phyloP scores from a whole-genome alignment of 805 yeast genomes.

The Nakazawaea siamensis region DNA sequence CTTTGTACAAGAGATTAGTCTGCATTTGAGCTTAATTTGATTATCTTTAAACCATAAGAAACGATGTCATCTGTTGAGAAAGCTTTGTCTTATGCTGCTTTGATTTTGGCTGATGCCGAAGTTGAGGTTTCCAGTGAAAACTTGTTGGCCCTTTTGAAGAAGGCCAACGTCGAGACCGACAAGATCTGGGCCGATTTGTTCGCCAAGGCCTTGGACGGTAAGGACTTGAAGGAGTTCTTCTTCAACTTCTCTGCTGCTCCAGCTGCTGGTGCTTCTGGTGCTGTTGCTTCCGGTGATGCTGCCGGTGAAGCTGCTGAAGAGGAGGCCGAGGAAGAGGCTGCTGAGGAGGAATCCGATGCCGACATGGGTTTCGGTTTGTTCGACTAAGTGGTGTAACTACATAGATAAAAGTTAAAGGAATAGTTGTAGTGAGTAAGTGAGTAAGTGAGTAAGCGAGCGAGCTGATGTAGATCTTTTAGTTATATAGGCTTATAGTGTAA shows the following conservation, averaged over 20 bases:
- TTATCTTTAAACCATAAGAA: slow-evolving; percentile 24
- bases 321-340: slow-evolving; percentile 49
- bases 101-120: slow-evolving; percentile 95
- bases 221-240: slow-evolving; percentile 64
- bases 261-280: slow-evolving; percentile 43
- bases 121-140: slow-evolving; percentile 84
- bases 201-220: slow-evolving; percentile 78
- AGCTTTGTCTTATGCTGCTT: slow-evolving; percentile 95
- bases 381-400: slow-evolving; percentile 45
- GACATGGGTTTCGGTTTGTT: slow-evolving; percentile 91
- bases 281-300: slow-evolving; percentile 37
- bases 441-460: too few species aligned
- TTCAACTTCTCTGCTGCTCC: slow-evolving; percentile 44
- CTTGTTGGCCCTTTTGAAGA: slow-evolving; percentile 61
- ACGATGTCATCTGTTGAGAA: slow-evolving; percentile 74
- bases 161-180: slow-evolving; percentile 76
- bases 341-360: slow-evolving; percentile 63
- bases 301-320: slow-evolving; percentile 45
- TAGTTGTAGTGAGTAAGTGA: too few species aligned
- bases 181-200: slow-evolving; percentile 74
- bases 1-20: slow-evolving; percentile 28
- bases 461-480: too few species aligned
- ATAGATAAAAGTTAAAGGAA: not conserved
- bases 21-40: slow-evolving; percentile 32
- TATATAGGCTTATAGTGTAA: too few species aligned